These are phyloP conservation scores for Punica granatum DNA, from an alignment of 345 rosid species.

Conservation along the genomic window DNA sequence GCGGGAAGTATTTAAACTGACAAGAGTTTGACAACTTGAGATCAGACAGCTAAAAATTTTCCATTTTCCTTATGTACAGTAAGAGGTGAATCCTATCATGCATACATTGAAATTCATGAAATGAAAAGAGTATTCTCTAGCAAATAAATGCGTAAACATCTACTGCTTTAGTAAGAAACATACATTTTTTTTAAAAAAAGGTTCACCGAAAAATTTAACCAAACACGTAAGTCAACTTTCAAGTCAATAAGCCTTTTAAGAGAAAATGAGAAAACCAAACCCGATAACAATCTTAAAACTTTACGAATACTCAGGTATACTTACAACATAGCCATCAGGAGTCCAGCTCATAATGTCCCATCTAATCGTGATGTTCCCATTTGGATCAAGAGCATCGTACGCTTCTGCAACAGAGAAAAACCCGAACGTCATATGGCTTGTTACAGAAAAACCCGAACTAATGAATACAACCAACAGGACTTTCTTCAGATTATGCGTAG, in stretches of 20 bases:
- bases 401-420: conserved; percentile 38
- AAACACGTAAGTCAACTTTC: too few relatives aligned
- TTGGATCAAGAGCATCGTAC: conserved; percentile 86
- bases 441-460: not conserved
- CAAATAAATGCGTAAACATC: too few relatives aligned
- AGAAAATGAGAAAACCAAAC: not conserved
- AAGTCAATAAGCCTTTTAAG: not conserved
- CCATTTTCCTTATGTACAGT: too few relatives aligned
- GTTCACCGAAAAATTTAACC: too few relatives aligned
- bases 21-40: too few relatives aligned
- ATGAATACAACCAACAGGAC: not conserved
- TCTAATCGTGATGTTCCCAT: conserved; percentile 82
- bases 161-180: too few relatives aligned
- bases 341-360: conserved; percentile 88
- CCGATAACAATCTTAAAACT: not conserved
- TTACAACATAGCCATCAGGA: conserved; percentile 82
- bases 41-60: too few relatives aligned
- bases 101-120: too few relatives aligned
- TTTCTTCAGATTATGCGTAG: not conserved
- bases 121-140: too few relatives aligned
- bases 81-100: too few relatives aligned
- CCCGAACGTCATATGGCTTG: not conserved
- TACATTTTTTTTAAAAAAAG: too few relatives aligned
- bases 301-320: conserved; percentile 3
- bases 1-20: too few relatives aligned